Base-by-base conservation (phyloP, 352 stramenopile genomes). In the Phytopythium vexans region DNA sequence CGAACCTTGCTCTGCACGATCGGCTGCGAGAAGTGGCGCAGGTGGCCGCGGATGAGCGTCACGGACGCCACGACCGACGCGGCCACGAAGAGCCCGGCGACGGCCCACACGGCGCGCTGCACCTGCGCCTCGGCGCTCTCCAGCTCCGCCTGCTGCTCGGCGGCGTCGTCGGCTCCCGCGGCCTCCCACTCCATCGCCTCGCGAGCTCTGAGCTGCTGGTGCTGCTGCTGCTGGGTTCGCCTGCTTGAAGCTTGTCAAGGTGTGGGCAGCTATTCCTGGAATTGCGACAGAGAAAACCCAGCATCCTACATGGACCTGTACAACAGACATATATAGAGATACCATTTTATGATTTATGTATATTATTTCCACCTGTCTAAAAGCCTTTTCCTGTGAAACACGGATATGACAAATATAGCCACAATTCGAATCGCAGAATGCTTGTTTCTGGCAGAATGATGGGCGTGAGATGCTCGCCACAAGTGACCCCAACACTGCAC, bases 1-100 rank as follows among this genome's bases (percentile, higher is more conserved):
- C 15, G 32, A 36, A 98, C 96, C 66, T 99, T 98, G 58, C 90
- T 84, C 68, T 99, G 96, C 10, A 98, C 82, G 45, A 94, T 91
- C 3, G 95, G 94, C 61, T 97, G 78, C 50, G 91, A 88, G 57
- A 97, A 97, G 63, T 98, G 90, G 41, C 82, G 65, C 6, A 98
- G 55, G 72, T 99, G 95, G 41, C 73, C 71, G 15, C 82, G 86
- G 67, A 98, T 97, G 51, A 98, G 78, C 59, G 86, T 86, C 60
- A 96, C 76, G 9, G 86, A 96, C 31, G 96, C 84, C 1, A 98
- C 52, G 37, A 94, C 83, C 0, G 82, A 90, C 0, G 94, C 61
- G 0, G 97, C 69, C 4, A 97, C 87, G 63, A 98, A 98, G 3
- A 91, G 82, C 4, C 93, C 93, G 1, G 91, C 92, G n/a, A 98